Percentiles rank a stretch among this genome's conserved stretches.
These are phyloP conservation scores for Pisolithus tinctorius DNA, from an alignment of 768 basidiomycete genomes.

Conservation along the genomic window DNA sequence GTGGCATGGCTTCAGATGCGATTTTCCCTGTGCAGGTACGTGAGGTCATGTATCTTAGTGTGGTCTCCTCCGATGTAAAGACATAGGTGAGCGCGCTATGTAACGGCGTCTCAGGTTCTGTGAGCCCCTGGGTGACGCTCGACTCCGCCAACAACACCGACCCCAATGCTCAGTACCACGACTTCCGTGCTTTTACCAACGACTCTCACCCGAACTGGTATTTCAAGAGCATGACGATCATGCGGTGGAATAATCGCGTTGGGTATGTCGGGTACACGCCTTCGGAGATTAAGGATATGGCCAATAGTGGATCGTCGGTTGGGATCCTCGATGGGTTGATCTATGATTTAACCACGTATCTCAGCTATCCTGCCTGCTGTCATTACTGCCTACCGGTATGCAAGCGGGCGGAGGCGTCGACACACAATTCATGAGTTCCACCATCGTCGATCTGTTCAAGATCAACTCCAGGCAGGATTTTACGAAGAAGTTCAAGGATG, in stretches of 20 bases:
- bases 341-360: constrained; percentile 82
- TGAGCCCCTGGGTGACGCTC: constrained; percentile 80
- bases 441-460: constrained; percentile 70
- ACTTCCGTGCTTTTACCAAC: constrained; percentile 84
- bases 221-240: constrained; percentile 85
- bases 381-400: constrained; percentile 40
- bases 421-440: constrained; percentile 64
- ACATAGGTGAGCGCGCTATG: constrained; percentile 84
- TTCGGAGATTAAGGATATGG: constrained; percentile 66
- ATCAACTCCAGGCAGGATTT: constrained; percentile 70
- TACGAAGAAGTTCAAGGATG: constrained; percentile 59
- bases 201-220: constrained; percentile 99
- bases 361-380: constrained; percentile 61
- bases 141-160: constrained; percentile 74
- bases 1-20: constrained; percentile 63
- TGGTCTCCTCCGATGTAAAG: neutral
- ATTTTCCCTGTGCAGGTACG: constrained; percentile 98
- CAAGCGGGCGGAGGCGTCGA: constrained; percentile 36
- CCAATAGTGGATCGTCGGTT: constrained; percentile 53
- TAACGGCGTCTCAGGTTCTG: constrained; percentile 71
- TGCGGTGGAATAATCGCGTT: constrained; percentile 84
- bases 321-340: constrained; percentile 85
- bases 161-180: constrained; percentile 79
- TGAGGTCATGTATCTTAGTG: neutral
- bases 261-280: constrained; percentile 84